Conservation (phyloP, 2,329 filamentous ascomycete genomes). For the Fusarium sp. region DNA sequence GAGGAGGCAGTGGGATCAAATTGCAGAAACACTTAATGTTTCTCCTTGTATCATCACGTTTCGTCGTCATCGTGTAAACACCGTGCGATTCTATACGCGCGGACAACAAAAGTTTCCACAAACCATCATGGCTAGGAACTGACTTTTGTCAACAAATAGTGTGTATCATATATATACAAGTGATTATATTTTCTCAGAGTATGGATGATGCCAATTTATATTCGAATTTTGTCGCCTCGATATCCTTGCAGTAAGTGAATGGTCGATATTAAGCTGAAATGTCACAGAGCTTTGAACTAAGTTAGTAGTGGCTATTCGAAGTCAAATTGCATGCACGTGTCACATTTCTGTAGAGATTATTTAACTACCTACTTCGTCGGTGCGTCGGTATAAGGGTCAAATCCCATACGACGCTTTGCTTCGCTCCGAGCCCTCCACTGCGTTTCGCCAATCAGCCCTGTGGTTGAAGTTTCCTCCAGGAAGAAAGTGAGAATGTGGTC, state of each 20-base stretch:
- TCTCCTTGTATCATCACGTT: not conserved
- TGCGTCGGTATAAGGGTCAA: slow-evolving; percentile 64
- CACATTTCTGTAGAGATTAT: not conserved
- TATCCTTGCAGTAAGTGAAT: not conserved
- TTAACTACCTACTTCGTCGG: slow-evolving; percentile 42
- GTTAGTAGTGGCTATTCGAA: not conserved
- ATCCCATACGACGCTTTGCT: slow-evolving; percentile 61
- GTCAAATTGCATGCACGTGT: not conserved
- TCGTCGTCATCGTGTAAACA: not conserved
- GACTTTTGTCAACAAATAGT: not conserved
- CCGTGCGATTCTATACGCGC: not conserved
- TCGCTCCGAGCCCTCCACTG: slow-evolving; percentile 56
- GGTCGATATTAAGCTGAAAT: not conserved
- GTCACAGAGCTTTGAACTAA: not conserved
- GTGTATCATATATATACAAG: not conserved
- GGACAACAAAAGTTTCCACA: not conserved
- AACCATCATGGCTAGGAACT: not conserved
- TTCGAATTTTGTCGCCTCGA: not conserved
- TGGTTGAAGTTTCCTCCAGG: slow-evolving; percentile 69
- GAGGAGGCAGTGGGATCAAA: not conserved
- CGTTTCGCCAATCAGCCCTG: slow-evolving; percentile 58
- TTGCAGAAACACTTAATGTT: not conserved
- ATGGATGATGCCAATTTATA: not conserved
- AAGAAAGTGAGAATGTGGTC: slow-evolving; percentile 93
- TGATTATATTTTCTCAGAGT: not conserved